phyloP scores from a whole-genome alignment of 495 filamentous ascomycete genomes.

The Parathielavia appendiculata region DNA sequence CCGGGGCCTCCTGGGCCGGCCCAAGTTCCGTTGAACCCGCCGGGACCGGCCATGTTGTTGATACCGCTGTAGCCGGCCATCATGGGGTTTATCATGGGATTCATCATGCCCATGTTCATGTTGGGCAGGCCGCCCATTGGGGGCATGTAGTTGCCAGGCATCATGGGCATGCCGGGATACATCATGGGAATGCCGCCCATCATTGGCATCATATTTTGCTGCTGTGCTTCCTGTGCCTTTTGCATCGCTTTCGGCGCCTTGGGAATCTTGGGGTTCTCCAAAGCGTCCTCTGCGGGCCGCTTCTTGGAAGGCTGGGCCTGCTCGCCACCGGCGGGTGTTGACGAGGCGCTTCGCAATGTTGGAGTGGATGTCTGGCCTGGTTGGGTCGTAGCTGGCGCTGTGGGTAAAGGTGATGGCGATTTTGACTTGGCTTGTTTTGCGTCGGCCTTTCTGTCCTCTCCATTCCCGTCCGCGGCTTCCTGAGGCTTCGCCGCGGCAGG shows the following conservation, averaged over 20 bases:
- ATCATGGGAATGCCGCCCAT: constrained; percentile 30
- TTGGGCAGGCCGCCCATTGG: constrained; percentile 17
- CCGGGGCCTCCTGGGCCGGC: constrained; percentile 13
- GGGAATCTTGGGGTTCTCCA: constrained; percentile 60
- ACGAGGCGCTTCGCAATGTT: constrained; percentile 20
- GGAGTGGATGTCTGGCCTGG: constrained; percentile 9
- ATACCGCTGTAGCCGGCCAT: constrained; percentile 27
- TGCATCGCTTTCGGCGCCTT: constrained; percentile 58
- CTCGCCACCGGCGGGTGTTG: constrained; percentile 34
- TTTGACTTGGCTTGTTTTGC: constrained; percentile 32
- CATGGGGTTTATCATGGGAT: constrained; percentile 45
- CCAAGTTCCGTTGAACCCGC: constrained; percentile 35
- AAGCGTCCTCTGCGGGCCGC: constrained; percentile 70
- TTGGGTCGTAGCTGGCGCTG: constrained; percentile 16
- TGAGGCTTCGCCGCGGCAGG: constrained; percentile 31
- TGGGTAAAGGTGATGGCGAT: constrained; percentile 34
- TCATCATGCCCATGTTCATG: constrained; percentile 38
- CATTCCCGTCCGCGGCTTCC: constrained; percentile 21
- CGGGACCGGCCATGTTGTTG: constrained; percentile 37
- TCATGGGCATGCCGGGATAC: constrained; percentile 34
- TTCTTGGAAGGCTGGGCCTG: constrained; percentile 57
- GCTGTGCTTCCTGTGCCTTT: constrained; percentile 37
- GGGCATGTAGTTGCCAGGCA: constrained; percentile 35
- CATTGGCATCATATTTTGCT: constrained; percentile 36
- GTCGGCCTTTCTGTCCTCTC: constrained; percentile 21